Percentiles rank a stretch among this genome's conserved stretches.
Evolutionary conservation across 495 filamentous ascomycete genomes (phyloP).

Genomic region (Neurospora hispaniola): DNA sequence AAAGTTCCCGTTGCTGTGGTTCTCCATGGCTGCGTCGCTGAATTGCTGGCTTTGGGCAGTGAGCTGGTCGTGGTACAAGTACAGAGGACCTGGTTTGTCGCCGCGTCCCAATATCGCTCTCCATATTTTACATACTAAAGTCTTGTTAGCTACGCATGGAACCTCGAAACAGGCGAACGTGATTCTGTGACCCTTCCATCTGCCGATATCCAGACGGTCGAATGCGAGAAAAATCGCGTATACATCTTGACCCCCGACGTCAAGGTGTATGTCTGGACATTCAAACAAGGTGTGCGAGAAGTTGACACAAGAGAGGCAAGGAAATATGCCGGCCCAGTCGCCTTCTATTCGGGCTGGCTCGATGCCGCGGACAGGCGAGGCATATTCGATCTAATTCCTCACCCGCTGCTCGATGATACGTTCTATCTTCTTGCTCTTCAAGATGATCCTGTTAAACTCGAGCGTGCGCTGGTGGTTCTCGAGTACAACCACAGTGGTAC

Average conservation of each 20-base stretch:
- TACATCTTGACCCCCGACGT: neutral
- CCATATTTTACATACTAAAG: neutral
- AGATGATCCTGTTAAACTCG: neutral
- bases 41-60: slow-evolving; percentile 17
- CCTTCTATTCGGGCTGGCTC: too few species aligned
- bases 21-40: neutral
- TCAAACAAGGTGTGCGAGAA: neutral
- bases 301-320: neutral
- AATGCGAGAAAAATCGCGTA: neutral
- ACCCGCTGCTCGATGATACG: neutral
- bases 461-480: neutral
- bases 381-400: neutral
- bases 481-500: neutral
- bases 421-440: neutral
- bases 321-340: too few species aligned
- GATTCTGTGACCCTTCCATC: neutral
- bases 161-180: slow-evolving; percentile 4
- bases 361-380: neutral
- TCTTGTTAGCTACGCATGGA: slow-evolving; percentile 4
- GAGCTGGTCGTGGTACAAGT: slow-evolving; percentile 16
- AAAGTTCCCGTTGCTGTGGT: slow-evolving; percentile 4
- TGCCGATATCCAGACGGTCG: neutral
- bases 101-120: neutral
- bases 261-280: neutral
- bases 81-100: slow-evolving; percentile 16